Evolutionary conservation across 495 filamentous ascomycete species (phyloP).

Genomic region (Neurospora tetrasperma): DNA sequence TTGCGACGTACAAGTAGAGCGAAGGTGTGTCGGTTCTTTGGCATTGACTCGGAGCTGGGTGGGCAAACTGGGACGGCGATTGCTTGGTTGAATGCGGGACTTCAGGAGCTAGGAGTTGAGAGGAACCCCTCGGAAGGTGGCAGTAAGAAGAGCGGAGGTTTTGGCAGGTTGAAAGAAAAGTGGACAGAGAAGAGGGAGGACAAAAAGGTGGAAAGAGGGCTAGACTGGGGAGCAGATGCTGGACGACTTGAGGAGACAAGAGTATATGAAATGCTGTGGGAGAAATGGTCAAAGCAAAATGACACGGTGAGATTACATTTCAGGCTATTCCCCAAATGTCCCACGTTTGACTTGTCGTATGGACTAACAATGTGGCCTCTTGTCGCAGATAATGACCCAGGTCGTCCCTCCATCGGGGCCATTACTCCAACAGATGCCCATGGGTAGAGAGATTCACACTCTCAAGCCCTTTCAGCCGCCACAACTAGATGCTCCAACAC

Average conservation of each 20-base stretch:
- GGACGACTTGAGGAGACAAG: constrained; percentile 76
- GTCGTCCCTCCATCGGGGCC: constrained; percentile 57
- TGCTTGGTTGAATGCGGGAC: constrained; percentile 69
- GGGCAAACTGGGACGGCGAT: constrained; percentile 74
- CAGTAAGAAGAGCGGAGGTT: constrained; percentile 36
- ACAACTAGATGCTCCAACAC: constrained; percentile 42
- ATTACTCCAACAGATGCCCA: constrained; percentile 67
- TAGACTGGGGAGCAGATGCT: constrained; percentile 71
- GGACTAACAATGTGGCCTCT: neutral
- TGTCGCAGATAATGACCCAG: constrained; percentile 68
- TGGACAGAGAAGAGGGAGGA: constrained; percentile 61
- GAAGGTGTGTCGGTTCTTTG: constrained; percentile 82
- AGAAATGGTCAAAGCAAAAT: constrained; percentile 87
- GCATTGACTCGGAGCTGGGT: constrained; percentile 73
- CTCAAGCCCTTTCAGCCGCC: constrained; percentile 50
- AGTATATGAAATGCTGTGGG: constrained; percentile 75
- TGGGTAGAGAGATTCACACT: constrained; percentile 75
- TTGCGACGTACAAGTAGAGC: constrained; percentile 62
- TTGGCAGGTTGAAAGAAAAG: constrained; percentile 62
- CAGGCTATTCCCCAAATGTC: neutral
- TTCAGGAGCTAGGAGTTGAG: constrained; percentile 56
- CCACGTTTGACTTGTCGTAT: neutral
- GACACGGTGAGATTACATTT: constrained; percentile 57
- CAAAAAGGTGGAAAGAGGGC: constrained; percentile 54
- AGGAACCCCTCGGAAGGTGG: constrained; percentile 14